Evolutionary conservation across 1,139 yeast species (phyloP), one percentile per base, ranked within the genome.

Genomic region (Suhomyces bribrorum): DNA sequence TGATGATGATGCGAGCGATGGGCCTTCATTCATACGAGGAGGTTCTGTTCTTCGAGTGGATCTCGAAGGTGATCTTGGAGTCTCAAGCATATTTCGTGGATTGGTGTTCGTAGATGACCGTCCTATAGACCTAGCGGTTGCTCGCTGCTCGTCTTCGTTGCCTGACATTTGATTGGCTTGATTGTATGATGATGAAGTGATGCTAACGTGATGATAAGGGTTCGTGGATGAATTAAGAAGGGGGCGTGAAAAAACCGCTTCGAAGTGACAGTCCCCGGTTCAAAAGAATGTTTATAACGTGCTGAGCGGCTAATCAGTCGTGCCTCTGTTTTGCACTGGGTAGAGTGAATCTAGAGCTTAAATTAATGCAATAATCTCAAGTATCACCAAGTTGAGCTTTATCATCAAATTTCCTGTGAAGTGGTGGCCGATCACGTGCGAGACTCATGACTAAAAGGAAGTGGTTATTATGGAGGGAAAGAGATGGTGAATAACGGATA

Each of bases 61-160:
- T 37, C 72, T 49, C 7, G 73, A 62, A 1, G 75, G 75, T 7
- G 74, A 69, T 29, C 59, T 46, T 2, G 75, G 75, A 1, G 75
- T 69, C 45, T 67, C 69, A 26, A 59, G 59, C 14, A 41, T 32
- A n/a, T 40, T 25, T 17, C 48, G 25, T 12, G 32, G 27, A 14
- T 30, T 31, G 22, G 25, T 29, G 16, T 28, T 29, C 20, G 28
- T 15, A n/a, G 23, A 22, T 26, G 36, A 26, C 8, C 40, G 32
- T n/a, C 36, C 31, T 14, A 24, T 17, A 5, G 14, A 26, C 12
- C 33, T 29, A 12, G 37, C 20, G 8, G 11, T 12, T n/a, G 37
- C 12, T 14, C 20, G 29, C 7, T 24, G 31, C 16, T 32, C 42
- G 14, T 36, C 26, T 22, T 33, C 34, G 17, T 38, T 36, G 9